Percentiles rank a stretch among this genome's conserved stretches.
Evolutionary conservation across 495 filamentous ascomycete species (phyloP).

Genomic region (Copromyces sp.): DNA sequence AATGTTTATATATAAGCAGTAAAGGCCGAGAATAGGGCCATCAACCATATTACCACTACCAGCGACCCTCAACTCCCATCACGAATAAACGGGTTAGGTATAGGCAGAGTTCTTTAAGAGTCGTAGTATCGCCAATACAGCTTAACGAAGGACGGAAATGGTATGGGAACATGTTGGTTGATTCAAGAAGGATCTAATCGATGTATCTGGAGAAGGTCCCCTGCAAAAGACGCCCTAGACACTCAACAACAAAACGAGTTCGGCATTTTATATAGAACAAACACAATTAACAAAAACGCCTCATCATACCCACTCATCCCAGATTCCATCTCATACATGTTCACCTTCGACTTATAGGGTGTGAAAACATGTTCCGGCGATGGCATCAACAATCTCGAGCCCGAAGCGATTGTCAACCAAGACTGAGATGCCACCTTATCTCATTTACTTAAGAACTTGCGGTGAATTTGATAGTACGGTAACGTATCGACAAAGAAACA

Average conservation of each 20-base stretch:
- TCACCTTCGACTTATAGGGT: background rate
- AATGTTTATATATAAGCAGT: background rate
- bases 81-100: background rate
- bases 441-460: too few relatives aligned
- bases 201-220: too few relatives aligned
- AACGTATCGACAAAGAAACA: background rate
- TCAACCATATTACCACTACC: too few relatives aligned
- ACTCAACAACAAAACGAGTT: background rate
- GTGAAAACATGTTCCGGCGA: background rate
- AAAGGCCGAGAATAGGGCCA: too few relatives aligned
- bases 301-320: too few relatives aligned
- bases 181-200: background rate
- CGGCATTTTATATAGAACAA: background rate
- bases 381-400: background rate
- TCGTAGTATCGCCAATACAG: background rate
- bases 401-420: too few relatives aligned
- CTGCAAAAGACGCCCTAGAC: background rate
- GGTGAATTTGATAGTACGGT: background rate
- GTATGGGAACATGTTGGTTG: background rate
- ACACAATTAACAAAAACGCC: background rate
- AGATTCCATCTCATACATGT: too few relatives aligned
- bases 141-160: background rate
- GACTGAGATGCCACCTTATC: too few relatives aligned
- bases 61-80: background rate
- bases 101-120: background rate